Conservation (phyloP, 495 filamentous ascomycete genomes). For the Peziza echinospora region DNA sequence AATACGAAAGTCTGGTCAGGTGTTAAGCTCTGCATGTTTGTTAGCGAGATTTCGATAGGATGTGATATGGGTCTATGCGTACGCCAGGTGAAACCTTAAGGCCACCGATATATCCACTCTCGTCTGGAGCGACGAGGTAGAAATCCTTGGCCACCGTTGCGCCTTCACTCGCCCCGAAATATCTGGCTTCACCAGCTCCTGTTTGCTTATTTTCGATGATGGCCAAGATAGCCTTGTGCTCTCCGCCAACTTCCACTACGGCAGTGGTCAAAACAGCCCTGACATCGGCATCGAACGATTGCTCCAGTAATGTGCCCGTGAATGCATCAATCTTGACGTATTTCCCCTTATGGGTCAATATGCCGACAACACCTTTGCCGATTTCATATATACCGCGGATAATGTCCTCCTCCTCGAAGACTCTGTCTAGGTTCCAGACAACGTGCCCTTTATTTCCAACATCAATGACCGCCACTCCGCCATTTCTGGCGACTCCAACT, state of each 20-base stretch:
- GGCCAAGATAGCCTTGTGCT: constrained; percentile 11
- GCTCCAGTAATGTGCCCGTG: constrained; percentile 9
- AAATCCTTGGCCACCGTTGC: constrained; percentile 4
- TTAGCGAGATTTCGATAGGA: too few species aligned
- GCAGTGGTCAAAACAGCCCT: constrained; percentile 25
- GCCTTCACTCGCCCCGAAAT: not conserved
- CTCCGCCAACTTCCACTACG: constrained; percentile 26
- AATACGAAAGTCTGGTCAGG: constrained; percentile 70
- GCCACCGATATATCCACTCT: constrained; percentile 40
- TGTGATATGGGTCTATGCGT: too few species aligned
- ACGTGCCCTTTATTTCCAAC: constrained; percentile 50
- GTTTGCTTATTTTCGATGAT: constrained; percentile 6
- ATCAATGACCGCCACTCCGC: constrained; percentile 59
- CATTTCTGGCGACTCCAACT: constrained; percentile 58
- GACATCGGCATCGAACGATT: not conserved
- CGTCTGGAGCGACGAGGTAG: constrained; percentile 38
- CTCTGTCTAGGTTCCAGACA: constrained; percentile 56
- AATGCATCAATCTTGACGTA: constrained; percentile 19
- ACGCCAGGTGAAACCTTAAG: constrained; percentile 25
- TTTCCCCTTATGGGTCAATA: constrained; percentile 19
- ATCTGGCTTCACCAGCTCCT: constrained; percentile 9
- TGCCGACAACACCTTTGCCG: constrained; percentile 18
- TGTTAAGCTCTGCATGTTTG: constrained; percentile 27
- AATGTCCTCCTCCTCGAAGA: too few species aligned
- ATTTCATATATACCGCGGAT: constrained; percentile 28